phyloP scores from a whole-genome alignment of 2,329 filamentous ascomycete genomes.

The Coniochaeta hoffmannii region DNA sequence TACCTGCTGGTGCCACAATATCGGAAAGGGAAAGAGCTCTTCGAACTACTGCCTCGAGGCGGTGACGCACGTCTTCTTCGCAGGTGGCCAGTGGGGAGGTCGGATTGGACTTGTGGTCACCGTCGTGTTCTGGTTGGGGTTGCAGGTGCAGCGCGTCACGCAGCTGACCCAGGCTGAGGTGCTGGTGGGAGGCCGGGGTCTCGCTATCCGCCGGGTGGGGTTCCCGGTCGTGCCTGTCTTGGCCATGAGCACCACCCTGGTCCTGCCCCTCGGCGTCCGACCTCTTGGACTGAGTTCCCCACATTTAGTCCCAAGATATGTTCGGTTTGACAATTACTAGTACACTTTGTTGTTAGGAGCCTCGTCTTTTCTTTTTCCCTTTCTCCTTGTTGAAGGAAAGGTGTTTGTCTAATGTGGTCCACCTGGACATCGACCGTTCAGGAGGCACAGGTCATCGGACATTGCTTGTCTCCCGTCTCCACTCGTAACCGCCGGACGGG shows the following conservation, averaged over 20 bases:
- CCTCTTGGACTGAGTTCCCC: background rate
- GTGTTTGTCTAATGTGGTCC: background rate
- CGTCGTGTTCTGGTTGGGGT: background rate
- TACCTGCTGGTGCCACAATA: background rate
- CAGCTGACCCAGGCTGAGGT: background rate
- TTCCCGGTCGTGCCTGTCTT: background rate
- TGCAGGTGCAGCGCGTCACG: conserved; percentile 2
- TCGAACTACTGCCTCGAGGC: background rate
- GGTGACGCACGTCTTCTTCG: conserved; percentile 1
- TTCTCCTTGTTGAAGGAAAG: background rate
- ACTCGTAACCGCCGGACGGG: background rate
- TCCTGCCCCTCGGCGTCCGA: background rate
- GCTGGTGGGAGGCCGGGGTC: background rate
- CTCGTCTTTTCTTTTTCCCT: background rate
- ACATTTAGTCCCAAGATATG: background rate
- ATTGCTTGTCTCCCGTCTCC: background rate
- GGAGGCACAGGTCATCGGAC: background rate
- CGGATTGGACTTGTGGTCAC: background rate
- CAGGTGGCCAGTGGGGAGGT: background rate
- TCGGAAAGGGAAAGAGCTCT: background rate
- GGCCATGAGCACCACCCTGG: background rate
- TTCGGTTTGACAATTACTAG: background rate
- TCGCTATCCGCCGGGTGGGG: background rate
- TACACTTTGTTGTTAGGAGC: background rate
- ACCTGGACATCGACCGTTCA: background rate